Evolutionary conservation across 2,329 filamentous ascomycete genomes (phyloP), one percentile per base, ranked within the genome.

Genomic region (Microascus cirrosus): DNA sequence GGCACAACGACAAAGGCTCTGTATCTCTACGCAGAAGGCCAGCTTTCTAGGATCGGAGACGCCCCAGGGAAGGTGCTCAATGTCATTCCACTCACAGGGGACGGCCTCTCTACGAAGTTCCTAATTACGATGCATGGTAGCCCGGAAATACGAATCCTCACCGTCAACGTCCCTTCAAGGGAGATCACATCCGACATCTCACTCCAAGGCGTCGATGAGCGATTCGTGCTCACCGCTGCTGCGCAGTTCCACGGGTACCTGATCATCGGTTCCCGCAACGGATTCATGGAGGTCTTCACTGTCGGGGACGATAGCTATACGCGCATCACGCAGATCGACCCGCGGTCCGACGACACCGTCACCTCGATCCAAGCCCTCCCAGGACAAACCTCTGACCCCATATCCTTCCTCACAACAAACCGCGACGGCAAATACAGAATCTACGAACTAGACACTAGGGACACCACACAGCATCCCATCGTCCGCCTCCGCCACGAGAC

Each of bases 371-470:
- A 77, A 0, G 70, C 76, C 11, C 71, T 83, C 1, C 72, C 73
- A 0, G 61, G 64, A 12, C 62, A 64, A 58, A 51, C 54, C 22
- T 55, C 48, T 34, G 8, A 57, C 0, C 55, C 64, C 35, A 60
- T 62, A 53, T 77, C 81, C 59, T 77, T 95, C 50, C 70, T 93
- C 15, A 86, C 86, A 0, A 89, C 87, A 3, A 87, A 87, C 45
- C 82, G 91, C 57, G 88, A 96, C 68, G 89, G 90, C 2, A 83
- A 77, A 55, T 91, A 87, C 63, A 82, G 86, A 45, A 82, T 93
- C 54, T 89, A 78, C 65, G 69, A 75, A 34, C 65, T 78, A 56
- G 57, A 67, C 39, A 39, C 62, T 5, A 56, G 68, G 2, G 58
- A 61, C 2, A 59, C 63, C 1, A 60, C 63, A 1, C 28, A 32